A percentile compares a stretch with the other conserved stretches of the same genome.
phyloP scores from a whole-genome alignment of 2,329 filamentous ascomycete species.

The Calonectria montana region DNA sequence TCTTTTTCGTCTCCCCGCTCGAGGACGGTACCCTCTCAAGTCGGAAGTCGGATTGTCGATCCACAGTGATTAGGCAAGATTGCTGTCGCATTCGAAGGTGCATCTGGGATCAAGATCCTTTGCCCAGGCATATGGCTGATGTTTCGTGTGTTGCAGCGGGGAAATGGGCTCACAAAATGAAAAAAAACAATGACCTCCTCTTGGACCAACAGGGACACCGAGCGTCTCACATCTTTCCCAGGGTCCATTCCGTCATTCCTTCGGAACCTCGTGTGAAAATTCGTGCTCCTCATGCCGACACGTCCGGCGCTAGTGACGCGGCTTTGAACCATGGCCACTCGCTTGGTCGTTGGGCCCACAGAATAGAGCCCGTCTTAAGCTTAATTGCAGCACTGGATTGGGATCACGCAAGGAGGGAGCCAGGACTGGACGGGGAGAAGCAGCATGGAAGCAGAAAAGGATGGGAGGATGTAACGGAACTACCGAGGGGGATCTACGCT shows the following conservation, averaged over 20 bases:
- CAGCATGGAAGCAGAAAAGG: background rate
- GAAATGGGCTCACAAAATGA: background rate
- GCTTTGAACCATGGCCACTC: background rate
- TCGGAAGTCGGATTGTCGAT: background rate
- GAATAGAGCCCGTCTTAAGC: conserved; percentile 34
- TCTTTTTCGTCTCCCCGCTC: background rate
- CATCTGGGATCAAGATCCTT: no score
- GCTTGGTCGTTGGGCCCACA: conserved; percentile 14
- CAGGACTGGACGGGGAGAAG: background rate
- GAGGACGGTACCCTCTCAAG: background rate
- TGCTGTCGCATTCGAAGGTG: background rate
- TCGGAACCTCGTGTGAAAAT: conserved; percentile 13
- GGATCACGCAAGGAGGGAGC: background rate
- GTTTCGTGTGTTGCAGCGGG: background rate
- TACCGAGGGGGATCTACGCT: background rate
- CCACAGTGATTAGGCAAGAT: background rate
- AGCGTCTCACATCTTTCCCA: conserved; percentile 4
- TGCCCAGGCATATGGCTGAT: no score
- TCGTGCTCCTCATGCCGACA: conserved; percentile 1
- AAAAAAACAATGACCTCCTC: background rate
- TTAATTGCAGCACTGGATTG: conserved; percentile 16
- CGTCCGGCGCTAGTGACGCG: conserved; percentile 20
- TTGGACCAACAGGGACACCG: background rate
- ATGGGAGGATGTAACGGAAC: background rate
- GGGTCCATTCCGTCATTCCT: background rate